Base-by-base conservation (phyloP, 2,329 filamentous ascomycete genomes). In the Fusarium mangiferae region DNA sequence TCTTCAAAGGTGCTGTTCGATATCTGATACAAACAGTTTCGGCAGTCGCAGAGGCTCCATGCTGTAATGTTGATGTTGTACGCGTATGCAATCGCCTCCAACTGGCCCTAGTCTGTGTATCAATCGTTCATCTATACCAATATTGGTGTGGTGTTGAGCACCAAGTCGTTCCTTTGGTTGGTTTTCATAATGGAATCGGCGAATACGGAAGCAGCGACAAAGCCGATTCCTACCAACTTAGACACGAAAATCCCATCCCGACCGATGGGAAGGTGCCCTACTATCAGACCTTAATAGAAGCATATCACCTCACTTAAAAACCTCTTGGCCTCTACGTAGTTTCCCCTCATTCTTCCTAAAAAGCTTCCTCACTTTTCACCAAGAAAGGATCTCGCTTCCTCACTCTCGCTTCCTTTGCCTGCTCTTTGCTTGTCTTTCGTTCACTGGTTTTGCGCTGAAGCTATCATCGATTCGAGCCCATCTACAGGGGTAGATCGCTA, bases 121-220 rank as follows among this genome's bases (percentile, higher is more conserved):
- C 56, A 44, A 73, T 44, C 54, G 71, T 45, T 45, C 71, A 74
- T 74, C 58, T 48, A 55, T 74, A 41, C 71, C 67, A 57, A 64
- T 68, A 75, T 54, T 59, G 68, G 72, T 66, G 68, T 65, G 57
- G 70, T 72, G 70, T 72, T 72, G 68, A 72, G 51, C 62, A 57
- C 68, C 66, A 70, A 59, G 51, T 36, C 30, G 54, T 46, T 28
- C 66, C 41, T 24, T 26, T 30, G 28, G 15, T 44, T 33, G 28
- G 49, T 45, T 18, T 71, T 62, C 42, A 56, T 48, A 49, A 70
- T 66, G 68, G 54, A 63, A 35, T 44, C 68, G 39, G 70, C 54
- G 69, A 55, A 71, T 62, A 73, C 66, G 46, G 58, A 68, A 67
- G 71, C 62, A 49, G 68, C 57, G 46, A 57, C 61, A 54, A 72